Conservation (phyloP, 2,329 filamentous ascomycete species). For the Arachnomyces sp. region DNA sequence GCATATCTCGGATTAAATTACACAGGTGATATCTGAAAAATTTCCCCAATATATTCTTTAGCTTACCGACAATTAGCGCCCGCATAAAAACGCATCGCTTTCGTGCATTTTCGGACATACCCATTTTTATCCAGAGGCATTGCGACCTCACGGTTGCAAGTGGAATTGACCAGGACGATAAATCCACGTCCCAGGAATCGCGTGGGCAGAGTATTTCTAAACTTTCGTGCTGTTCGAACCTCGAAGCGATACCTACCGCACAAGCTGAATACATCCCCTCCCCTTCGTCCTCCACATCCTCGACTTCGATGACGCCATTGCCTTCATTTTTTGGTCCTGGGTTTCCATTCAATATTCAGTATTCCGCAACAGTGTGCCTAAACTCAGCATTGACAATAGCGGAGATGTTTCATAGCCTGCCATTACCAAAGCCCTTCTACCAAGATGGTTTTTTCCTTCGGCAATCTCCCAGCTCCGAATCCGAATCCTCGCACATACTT, state of each 20-base stretch:
- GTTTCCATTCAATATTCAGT: slow-evolving; percentile 35
- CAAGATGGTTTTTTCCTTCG: slow-evolving; percentile 6
- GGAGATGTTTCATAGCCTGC: slow-evolving; percentile 33
- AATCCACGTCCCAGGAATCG: slow-evolving; percentile 10
- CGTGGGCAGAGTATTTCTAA: slow-evolving; percentile 19
- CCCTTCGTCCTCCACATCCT: slow-evolving; percentile 22
- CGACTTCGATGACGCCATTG: slow-evolving; percentile 4
- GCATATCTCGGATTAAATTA: slow-evolving; percentile 38
- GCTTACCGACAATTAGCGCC: slow-evolving; percentile 22
- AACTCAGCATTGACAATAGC: slow-evolving; percentile 34
- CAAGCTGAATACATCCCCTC: slow-evolving; percentile 27
- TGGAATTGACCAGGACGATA: slow-evolving; percentile 8
- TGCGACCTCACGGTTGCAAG: slow-evolving; percentile 35
- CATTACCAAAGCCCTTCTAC: slow-evolving; percentile 27
- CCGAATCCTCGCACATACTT: slow-evolving; percentile 13
- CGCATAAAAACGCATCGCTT: slow-evolving; percentile 42
- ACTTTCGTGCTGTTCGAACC: slow-evolving; percentile 25
- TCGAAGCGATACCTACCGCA: slow-evolving; percentile 22
- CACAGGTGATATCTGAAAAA: slow-evolving; percentile 26
- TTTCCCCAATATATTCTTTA: slow-evolving; percentile 5
- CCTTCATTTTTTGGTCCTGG: slow-evolving; percentile 7
- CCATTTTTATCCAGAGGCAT: slow-evolving; percentile 39
- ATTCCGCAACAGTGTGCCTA: slow-evolving; percentile 36
- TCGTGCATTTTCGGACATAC: slow-evolving; percentile 39
- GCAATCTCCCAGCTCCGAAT: not conserved